Conservation (phyloP, 805 yeast genomes). For the Hanseniaspora pseudoguilliermondii region DNA sequence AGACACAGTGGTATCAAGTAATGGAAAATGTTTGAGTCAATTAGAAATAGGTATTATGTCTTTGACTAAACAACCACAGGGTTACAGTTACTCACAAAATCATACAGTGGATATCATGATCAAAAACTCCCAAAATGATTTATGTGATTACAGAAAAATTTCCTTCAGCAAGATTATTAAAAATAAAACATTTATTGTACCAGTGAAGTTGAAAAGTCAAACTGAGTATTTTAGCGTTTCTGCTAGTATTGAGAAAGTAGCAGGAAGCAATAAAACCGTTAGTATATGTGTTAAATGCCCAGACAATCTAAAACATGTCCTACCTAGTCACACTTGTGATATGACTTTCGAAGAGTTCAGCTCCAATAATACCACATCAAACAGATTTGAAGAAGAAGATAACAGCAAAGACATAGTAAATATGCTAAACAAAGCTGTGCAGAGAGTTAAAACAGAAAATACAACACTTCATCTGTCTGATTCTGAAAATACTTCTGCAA, state of each 20-base stretch:
- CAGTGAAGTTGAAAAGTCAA: constrained; percentile 16
- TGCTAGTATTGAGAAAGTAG: constrained; percentile 31
- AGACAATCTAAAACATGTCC: constrained; percentile 10
- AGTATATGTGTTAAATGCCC: constrained; percentile 12
- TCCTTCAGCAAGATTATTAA: constrained; percentile 20
- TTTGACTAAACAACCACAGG: background rate
- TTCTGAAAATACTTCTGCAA: background rate
- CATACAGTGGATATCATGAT: constrained; percentile 26
- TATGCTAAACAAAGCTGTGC: background rate
- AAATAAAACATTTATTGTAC: constrained; percentile 23
- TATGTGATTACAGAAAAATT: constrained; percentile 37
- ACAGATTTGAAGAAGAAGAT: constrained; percentile 24
- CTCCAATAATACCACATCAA: constrained; percentile 19
- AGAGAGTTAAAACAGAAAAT: constrained; percentile 5
- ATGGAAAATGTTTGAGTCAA: background rate
- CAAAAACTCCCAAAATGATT: constrained; percentile 24
- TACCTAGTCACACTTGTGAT: constrained; percentile 10
- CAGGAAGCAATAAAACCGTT: constrained; percentile 19
- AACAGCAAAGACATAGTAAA: constrained; percentile 15
- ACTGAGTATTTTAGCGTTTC: constrained; percentile 23
- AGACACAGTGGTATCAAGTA: background rate
- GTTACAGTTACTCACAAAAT: constrained; percentile 16
- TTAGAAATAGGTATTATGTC: background rate
- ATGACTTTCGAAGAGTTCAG: constrained; percentile 12
- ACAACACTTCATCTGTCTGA: background rate